Evolutionary conservation across 2,329 filamentous ascomycete genomes (phyloP), one percentile per base, ranked within the genome.

Genomic region (Fusarium compactum): DNA sequence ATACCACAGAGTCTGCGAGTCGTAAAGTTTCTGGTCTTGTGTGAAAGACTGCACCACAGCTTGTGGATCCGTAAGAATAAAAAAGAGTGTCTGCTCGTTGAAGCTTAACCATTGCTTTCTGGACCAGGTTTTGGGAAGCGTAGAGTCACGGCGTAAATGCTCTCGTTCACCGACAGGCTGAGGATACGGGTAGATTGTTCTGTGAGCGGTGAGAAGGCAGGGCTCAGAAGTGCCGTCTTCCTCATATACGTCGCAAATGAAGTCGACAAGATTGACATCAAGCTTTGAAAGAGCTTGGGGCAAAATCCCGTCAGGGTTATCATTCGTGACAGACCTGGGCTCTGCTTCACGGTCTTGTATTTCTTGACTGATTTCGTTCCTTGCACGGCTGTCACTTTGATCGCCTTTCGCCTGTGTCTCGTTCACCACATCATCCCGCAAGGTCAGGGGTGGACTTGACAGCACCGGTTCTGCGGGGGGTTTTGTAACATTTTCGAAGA

Each of bases 31-130:
- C 14, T 83, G 84, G 14, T 86, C 80, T 45, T 80, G 77, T 2
- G 85, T 85, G 67, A 92, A 92, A 1, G 89, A 91, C 40, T 78
- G 79, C 29, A 90, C 78, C 11, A 89, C 78, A 8, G 85, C 81
- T 16, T 82, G 81, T 2, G 89, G 87, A 51, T 88, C 84, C 69
- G 87, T 89, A 50, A 92, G 81, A 9, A 90, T 85, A 70, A 86
- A 86, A 75, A 91, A 92, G 9, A 92, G 79, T 52, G 86, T 88
- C 73, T 92, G 90, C 67, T 90, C 86, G 32, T 87, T 84, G 71
- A 92, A 92, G 2, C 83, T 75, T 67, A 85, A 87, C 87, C 89
- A 91, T 62, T 87, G 82, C 15, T 80, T 75, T 58, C 66, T 74
- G 3, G 72, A 73, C 4, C 67, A 67, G 16, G 58, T 60, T 15